phyloP scores from a whole-genome alignment of 2,329 filamentous ascomycete genomes.

The Thielaviopsis musarum region DNA sequence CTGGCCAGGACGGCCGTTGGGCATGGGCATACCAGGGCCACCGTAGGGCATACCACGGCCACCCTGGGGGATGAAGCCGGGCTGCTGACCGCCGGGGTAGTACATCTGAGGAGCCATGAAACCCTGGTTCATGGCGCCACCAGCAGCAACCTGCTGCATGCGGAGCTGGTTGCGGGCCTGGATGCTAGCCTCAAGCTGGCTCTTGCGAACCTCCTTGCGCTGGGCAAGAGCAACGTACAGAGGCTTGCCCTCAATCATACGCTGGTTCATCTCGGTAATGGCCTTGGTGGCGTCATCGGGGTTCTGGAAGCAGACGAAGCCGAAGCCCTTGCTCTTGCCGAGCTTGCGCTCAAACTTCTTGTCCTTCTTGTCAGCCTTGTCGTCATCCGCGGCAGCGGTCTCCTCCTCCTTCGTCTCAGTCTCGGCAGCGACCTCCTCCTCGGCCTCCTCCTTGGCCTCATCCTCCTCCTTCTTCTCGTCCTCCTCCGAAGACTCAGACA shows the following conservation, averaged over 20 bases:
- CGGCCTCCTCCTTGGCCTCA: conserved; percentile 35
- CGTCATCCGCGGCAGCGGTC: conserved; percentile 30
- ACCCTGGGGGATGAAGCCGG: conserved; percentile 47
- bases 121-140: conserved; percentile 72
- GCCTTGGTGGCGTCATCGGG: conserved; percentile 98
- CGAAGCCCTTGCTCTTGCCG: conserved; percentile 99
- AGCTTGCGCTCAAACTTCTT: conserved; percentile 49
- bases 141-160: conserved; percentile 91
- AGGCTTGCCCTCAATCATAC: conserved; percentile 94
- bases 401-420: conserved; percentile 36
- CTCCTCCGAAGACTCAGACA: conserved; percentile 37
- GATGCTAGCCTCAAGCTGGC: conserved; percentile 96
- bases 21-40: conserved; percentile 49
- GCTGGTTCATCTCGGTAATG: conserved; percentile 98
- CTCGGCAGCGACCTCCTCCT: conserved; percentile 24
- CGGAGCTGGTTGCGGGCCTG: conserved; percentile 97
- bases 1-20: conserved; percentile 70
- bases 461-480: conserved; percentile 33
- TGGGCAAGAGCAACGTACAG: conserved; percentile 95
- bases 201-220: conserved; percentile 99
- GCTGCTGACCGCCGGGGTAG: conserved; percentile 55
- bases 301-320: conserved; percentile 99
- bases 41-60: conserved; percentile 51
- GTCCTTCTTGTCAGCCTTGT: conserved; percentile 32
- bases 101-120: conserved; percentile 86